These are phyloP conservation scores for Colletotrichum endophyticum DNA, from an alignment of 2,329 filamentous ascomycete genomes.

Conservation along the genomic window DNA sequence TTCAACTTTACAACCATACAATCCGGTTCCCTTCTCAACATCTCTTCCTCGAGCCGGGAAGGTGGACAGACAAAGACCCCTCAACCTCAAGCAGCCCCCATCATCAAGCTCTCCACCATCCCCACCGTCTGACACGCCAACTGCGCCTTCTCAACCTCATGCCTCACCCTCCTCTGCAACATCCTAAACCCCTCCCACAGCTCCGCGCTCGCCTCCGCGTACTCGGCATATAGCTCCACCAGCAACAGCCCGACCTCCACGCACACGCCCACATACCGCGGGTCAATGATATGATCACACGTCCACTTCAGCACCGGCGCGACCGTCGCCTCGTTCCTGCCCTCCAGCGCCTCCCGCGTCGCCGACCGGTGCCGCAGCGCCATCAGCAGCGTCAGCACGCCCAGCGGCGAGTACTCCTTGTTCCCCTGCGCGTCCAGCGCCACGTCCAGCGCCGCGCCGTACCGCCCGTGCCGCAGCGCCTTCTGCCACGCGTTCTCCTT, in stretches of 20 bases:
- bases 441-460: slow-evolving; percentile 77
- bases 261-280: slow-evolving; percentile 79
- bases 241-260: slow-evolving; percentile 84
- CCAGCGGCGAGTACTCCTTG: slow-evolving; percentile 58
- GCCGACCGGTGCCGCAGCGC: slow-evolving; percentile 89
- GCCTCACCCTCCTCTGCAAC: slow-evolving; percentile 73
- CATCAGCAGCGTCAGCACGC: slow-evolving; percentile 77
- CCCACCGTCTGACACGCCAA: slow-evolving; percentile 81
- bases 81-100: slow-evolving; percentile 39
- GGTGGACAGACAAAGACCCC: fast-evolving
- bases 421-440: slow-evolving; percentile 63
- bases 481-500: slow-evolving; percentile 80
- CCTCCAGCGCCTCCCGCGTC: slow-evolving; percentile 78
- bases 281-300: slow-evolving; percentile 79
- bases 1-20: background rate
- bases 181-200: slow-evolving; percentile 73
- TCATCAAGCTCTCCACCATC: slow-evolving; percentile 79
- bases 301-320: slow-evolving; percentile 87
- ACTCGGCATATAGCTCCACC: slow-evolving; percentile 86
- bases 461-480: slow-evolving; percentile 79
- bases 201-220: slow-evolving; percentile 74
- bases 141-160: slow-evolving; percentile 83
- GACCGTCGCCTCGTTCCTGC: slow-evolving; percentile 80
- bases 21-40: too few relatives aligned
- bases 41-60: background rate